phyloP scores from a whole-genome alignment of 306 rosid species.

The Bauhinia variegata region DNA sequence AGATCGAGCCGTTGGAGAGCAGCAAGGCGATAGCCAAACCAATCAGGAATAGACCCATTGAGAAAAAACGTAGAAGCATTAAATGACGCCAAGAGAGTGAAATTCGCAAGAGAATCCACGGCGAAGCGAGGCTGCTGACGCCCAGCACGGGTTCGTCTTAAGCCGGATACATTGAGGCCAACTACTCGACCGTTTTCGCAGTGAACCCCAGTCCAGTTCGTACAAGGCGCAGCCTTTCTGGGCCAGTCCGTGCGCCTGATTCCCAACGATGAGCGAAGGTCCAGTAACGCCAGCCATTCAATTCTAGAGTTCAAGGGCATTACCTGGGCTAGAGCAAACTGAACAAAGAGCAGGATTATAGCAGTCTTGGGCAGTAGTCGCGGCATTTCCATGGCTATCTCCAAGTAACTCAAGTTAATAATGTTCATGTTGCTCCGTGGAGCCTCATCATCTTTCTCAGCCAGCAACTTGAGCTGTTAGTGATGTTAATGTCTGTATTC shows the following conservation, averaged over 20 bases:
- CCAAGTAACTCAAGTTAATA: slow-evolving; percentile 31
- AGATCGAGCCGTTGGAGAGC: slow-evolving; percentile 69
- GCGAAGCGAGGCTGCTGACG: slow-evolving; percentile 50
- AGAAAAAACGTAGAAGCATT: slow-evolving; percentile 86
- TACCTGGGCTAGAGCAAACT: slow-evolving; percentile 44
- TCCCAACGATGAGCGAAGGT: slow-evolving; percentile 80
- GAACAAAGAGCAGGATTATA: slow-evolving; percentile 46
- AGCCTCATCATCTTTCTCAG: slow-evolving; percentile 29
- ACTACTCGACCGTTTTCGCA: slow-evolving; percentile 64
- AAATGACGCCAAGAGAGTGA: slow-evolving; percentile 62
- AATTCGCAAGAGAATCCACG: slow-evolving; percentile 64
- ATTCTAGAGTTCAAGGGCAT: slow-evolving; percentile 43
- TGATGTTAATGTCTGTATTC: slow-evolving; percentile 22
- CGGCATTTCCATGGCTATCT: slow-evolving; percentile 55
- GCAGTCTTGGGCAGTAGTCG: slow-evolving; percentile 30
- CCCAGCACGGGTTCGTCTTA: slow-evolving; percentile 56
- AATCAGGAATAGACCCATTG: slow-evolving; percentile 80
- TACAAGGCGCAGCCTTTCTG: slow-evolving; percentile 65
- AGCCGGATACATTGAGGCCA: slow-evolving; percentile 60
- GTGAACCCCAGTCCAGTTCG: slow-evolving; percentile 64
- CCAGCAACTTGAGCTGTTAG: slow-evolving; percentile 1
- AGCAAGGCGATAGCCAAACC: slow-evolving; percentile 67
- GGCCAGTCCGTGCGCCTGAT: slow-evolving; percentile 81
- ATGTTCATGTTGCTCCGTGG: slow-evolving; percentile 23
- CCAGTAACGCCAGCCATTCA: slow-evolving; percentile 63